Base-by-base conservation (phyloP, 148 eudicot genomes). In the Fagopyrum homotropicum region DNA sequence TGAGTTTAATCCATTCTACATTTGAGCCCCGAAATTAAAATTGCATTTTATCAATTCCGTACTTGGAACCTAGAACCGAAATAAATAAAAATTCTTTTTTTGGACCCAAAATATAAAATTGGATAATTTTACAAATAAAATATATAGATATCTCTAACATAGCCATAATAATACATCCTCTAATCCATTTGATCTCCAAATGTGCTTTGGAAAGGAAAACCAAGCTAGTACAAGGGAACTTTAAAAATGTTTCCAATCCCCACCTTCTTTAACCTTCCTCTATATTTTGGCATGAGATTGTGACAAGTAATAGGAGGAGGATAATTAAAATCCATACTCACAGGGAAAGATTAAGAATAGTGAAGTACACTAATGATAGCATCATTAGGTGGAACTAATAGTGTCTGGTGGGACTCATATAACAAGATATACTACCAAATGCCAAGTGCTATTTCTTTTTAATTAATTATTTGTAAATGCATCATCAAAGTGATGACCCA, bases 371-470 rank as follows among this genome's bases (percentile, higher is more conserved):
- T n/a, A 6, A 57, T 57, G 6, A 57, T 57, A 52, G 57, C 57
- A 29, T 61, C 44, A 8, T 61, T 26, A 61, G 68, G 68, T 61
- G 68, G 68, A 61, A 61, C 68, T 9, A 26, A 61, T 61, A 61
- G 63, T 57, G 63, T 64, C n/a, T 12, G 70, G 46, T 66, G 71
- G 71, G 17, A 54, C 11, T 50, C 4, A 66, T 66, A 15, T 15
- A 40, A 1, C 0, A 35, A 66, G 17, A 35, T 35, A 35, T 35
- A 35, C 40, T 43, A 35, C n/a, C 71, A 66, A 35, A 35, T 40
- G 45, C 40, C 45, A 66, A 66, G 71, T 66, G 68, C 14, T 15
- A 4, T 61, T 61, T 61, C 68, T 61, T 61, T 61, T 61, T 43
- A 61, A 55, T 55, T 55, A 22, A 19, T 59, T 19, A 22, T 0